Evolutionary conservation across 2,329 filamentous ascomycete genomes (phyloP).

Genomic region (Pseudocercospora vitis): DNA sequence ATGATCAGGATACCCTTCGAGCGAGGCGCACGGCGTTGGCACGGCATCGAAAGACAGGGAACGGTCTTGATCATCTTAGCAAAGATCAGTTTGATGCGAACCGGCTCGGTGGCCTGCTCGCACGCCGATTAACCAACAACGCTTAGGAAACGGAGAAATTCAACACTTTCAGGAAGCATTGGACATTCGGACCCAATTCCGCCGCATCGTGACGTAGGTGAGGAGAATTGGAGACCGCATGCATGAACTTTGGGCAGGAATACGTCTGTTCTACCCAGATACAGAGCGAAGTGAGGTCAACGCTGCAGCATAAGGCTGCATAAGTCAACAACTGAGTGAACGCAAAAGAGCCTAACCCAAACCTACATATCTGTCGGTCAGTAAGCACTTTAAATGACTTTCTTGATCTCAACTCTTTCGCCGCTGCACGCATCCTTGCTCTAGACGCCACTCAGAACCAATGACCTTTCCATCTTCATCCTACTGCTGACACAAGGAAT

Average conservation of each 20-base stretch:
- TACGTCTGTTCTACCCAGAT: constrained; percentile 1
- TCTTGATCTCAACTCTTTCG: not conserved
- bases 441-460: too few species aligned
- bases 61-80: not conserved
- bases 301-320: constrained; percentile 1
- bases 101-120: too few species aligned
- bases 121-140: not conserved
- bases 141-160: not conserved
- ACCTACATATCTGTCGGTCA: constrained; percentile 3
- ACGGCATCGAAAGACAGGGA: not conserved
- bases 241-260: not conserved
- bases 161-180: not conserved
- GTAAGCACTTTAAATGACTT: not conserved
- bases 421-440: too few species aligned
- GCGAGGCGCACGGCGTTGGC: not conserved
- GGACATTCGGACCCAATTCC: not conserved
- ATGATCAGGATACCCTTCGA: not conserved
- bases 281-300: constrained; percentile 6
- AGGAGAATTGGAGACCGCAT: not conserved
- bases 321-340: too few species aligned
- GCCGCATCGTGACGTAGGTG: constrained; percentile 5
- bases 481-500: not conserved
- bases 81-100: too few species aligned
- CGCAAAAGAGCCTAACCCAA: not conserved
- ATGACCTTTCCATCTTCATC: not conserved